Conservation (phyloP, 768 basidiomycete species). For the Leccinum truebloodii region DNA sequence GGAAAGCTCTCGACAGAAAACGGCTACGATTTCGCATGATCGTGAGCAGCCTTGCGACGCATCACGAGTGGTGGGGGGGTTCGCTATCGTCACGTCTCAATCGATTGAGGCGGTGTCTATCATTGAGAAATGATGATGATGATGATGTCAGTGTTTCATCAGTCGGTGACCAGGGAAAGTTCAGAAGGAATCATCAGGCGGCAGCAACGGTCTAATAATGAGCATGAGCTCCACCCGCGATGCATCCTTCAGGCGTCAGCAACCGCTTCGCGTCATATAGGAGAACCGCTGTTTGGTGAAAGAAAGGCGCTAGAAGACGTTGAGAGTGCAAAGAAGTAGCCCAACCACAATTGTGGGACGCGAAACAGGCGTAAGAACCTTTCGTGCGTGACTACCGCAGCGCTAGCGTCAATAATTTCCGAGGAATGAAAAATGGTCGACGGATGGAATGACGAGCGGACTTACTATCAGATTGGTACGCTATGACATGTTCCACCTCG, state of each 20-base stretch:
- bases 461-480: constrained; percentile 8
- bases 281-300: constrained; percentile 6
- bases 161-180: constrained; percentile 10
- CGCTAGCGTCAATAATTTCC: constrained; percentile 26
- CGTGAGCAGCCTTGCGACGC: constrained; percentile 1
- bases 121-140: neutral
- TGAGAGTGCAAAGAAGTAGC: constrained; percentile 10
- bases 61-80: neutral
- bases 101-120: constrained; percentile 19
- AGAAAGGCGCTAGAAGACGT: constrained; percentile 15
- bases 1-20: constrained; percentile 19
- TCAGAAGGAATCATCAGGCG: constrained; percentile 10
- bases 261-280: constrained; percentile 10
- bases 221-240: constrained; percentile 16
- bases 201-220: constrained; percentile 5
- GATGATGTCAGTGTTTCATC: constrained; percentile 26
- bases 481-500: constrained; percentile 1
- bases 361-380: constrained; percentile 12
- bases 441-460: constrained; percentile 17
- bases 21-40: constrained; percentile 7
- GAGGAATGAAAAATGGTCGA: constrained; percentile 25
- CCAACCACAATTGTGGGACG: constrained; percentile 1
- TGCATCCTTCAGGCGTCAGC: constrained; percentile 12
- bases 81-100: constrained; percentile 11
- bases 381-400: constrained; percentile 13